Evolutionary conservation across 179 eudicot genomes (phyloP).

Genomic region (Sideroxylon spinosum): DNA sequence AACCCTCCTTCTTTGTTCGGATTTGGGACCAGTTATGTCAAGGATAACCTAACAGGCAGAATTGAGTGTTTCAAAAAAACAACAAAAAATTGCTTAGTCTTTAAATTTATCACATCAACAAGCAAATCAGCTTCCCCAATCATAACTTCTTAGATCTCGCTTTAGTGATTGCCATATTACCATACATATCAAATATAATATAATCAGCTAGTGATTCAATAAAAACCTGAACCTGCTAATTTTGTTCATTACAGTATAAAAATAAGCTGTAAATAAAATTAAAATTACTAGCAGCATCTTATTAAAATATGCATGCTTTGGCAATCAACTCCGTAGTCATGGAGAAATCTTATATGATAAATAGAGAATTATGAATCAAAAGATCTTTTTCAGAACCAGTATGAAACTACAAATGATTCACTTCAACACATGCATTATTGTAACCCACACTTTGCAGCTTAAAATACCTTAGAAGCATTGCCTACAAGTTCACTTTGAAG

Average conservation of each 20-base stretch:
- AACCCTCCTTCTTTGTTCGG: no score
- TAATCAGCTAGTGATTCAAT: not conserved
- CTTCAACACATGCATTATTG: not conserved
- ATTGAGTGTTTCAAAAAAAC: no score
- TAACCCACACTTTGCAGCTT: not conserved
- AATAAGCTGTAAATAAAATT: not conserved
- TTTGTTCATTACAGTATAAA: no score
- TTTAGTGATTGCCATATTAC: not conserved
- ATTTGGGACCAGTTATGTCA: no score
- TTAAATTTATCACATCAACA: not conserved
- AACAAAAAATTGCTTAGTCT: not conserved
- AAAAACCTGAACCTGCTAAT: not conserved
- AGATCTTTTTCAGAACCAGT: not conserved
- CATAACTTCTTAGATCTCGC: not conserved
- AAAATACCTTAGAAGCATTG: constrained; percentile 51
- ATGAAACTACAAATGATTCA: not conserved
- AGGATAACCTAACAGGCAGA: no score
- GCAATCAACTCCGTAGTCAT: not conserved
- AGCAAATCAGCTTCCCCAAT: not conserved
- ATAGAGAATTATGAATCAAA: not conserved
- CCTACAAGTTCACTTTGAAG: constrained; percentile 44
- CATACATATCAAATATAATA: not conserved
- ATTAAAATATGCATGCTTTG: not conserved
- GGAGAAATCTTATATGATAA: not conserved
- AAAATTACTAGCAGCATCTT: not conserved